Percentiles rank a stretch among this genome's conserved stretches.
phyloP scores from a whole-genome alignment of 768 basidiomycete genomes.

The Naematelia encephala region DNA sequence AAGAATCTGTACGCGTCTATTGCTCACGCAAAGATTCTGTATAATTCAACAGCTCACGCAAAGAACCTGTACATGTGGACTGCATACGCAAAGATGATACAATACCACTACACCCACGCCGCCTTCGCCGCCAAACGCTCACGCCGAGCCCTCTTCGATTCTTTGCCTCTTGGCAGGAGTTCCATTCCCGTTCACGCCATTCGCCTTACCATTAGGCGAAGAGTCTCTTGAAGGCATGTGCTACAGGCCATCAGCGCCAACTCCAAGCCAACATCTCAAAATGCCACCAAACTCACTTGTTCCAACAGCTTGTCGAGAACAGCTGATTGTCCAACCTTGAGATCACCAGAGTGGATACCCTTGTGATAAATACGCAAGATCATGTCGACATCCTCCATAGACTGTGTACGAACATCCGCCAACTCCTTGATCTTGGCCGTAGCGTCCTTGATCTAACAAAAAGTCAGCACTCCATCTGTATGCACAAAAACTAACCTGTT shows the following conservation, averaged over 20 bases:
- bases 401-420: constrained; percentile 95
- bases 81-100: no score
- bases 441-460: constrained; percentile 82
- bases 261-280: neutral
- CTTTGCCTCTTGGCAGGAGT: constrained; percentile 27
- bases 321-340: constrained; percentile 89
- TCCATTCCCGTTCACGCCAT: constrained; percentile 12
- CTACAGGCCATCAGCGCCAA: constrained; percentile 9
- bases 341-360: constrained; percentile 84
- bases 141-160: constrained; percentile 21
- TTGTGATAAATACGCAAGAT: constrained; percentile 94
- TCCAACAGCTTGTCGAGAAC: constrained; percentile 80
- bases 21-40: no score
- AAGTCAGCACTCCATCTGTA: constrained; percentile 1
- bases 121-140: neutral
- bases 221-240: constrained; percentile 44
- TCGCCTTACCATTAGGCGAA: constrained; percentile 29
- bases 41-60: no score
- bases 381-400: constrained; percentile 98
- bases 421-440: constrained; percentile 99
- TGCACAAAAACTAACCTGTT: constrained; percentile 60
- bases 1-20: no score
- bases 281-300: constrained; percentile 51
- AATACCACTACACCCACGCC: neutral
- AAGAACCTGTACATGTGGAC: no score